phyloP scores from a whole-genome alignment of 1,284 basidiomycete genomes.

The Cutaneotrichosporon arboriforme region DNA sequence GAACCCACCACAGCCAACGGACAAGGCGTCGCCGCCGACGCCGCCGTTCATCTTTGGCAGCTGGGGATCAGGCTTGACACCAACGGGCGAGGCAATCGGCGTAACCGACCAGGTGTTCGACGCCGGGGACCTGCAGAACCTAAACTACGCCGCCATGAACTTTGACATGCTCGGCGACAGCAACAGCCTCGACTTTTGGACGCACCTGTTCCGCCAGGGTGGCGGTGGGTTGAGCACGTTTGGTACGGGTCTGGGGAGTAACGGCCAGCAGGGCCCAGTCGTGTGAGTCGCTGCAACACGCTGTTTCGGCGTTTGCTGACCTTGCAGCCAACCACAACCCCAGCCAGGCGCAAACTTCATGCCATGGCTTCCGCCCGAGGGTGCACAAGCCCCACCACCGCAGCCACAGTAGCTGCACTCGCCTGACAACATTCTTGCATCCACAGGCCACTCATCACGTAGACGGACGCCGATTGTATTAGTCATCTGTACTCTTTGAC shows the following conservation, averaged over 20 bases:
- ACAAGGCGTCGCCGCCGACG: conserved; percentile 2
- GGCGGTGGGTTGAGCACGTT: conserved; percentile 5
- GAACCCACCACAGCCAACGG: too few species aligned
- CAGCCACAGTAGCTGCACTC: too few species aligned
- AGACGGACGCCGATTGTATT: too few species aligned
- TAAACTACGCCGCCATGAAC: conserved; percentile 19
- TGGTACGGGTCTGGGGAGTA: background rate
- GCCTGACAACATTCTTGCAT: too few species aligned
- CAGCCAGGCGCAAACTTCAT: conserved; percentile 8
- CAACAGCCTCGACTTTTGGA: conserved; percentile 13
- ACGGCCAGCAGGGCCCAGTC: background rate
- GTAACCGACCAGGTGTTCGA: conserved; percentile 13
- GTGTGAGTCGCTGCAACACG: too few species aligned
- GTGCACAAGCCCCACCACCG: too few species aligned
- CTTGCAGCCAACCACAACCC: background rate
- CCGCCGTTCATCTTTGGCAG: conserved; percentile 9
- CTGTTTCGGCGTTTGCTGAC: background rate
- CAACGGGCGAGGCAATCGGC: background rate
- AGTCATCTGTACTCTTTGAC: too few species aligned
- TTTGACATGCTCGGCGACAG: conserved; percentile 19
- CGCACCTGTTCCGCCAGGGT: conserved; percentile 11
- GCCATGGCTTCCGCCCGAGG: conserved; percentile 12
- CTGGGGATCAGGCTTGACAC: conserved; percentile 6
- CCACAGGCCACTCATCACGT: too few species aligned
- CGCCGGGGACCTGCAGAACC: conserved; percentile 14